Percentiles rank a stretch among this genome's conserved stretches.
Conservation (phyloP, 352 stramenopile genomes). For the Globisporangium acanthophoron region DNA sequence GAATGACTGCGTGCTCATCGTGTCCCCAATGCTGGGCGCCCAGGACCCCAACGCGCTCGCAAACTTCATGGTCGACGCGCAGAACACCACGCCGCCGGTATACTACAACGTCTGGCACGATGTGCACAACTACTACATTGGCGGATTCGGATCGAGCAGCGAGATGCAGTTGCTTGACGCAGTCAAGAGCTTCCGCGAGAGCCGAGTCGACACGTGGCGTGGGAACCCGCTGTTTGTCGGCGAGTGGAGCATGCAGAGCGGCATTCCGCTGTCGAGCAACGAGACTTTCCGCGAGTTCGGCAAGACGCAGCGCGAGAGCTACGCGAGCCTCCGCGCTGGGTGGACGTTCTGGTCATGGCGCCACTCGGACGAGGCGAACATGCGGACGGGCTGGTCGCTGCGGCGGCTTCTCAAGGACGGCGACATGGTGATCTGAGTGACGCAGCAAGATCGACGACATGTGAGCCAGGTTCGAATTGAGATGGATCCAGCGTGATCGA, state of each 20-base stretch:
- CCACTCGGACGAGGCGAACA: conserved; percentile 28
- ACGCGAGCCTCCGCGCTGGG: conserved; percentile 16
- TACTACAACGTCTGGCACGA: conserved; percentile 60
- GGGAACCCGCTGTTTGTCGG: conserved; percentile 42
- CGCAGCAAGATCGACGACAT: no score
- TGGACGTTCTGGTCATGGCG: conserved; percentile 53
- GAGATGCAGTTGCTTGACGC: conserved; percentile 23
- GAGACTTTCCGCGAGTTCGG: conserved; percentile 27
- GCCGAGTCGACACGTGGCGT: conserved; percentile 10
- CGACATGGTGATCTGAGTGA: conserved; percentile 11
- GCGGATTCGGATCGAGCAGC: conserved; percentile 24
- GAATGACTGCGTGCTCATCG: conserved; percentile 32
- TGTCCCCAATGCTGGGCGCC: conserved; percentile 34
- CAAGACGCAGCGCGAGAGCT: conserved; percentile 24
- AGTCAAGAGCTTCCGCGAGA: conserved; percentile 19
- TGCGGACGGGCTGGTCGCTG: conserved; percentile 37
- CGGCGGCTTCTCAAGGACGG: conserved; percentile 20
- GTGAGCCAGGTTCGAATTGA: no score
- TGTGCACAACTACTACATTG: conserved; percentile 53
- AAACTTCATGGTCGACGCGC: conserved; percentile 25
- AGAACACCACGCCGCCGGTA: conserved; percentile 3
- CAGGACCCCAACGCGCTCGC: conserved; percentile 20
- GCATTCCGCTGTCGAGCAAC: conserved; percentile 19
- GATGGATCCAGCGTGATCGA: no score
- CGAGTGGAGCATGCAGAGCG: conserved; percentile 44